These are phyloP conservation scores for Phytomonas sp. DNA, from an alignment of 208 protist species.

Conservation along the genomic window DNA sequence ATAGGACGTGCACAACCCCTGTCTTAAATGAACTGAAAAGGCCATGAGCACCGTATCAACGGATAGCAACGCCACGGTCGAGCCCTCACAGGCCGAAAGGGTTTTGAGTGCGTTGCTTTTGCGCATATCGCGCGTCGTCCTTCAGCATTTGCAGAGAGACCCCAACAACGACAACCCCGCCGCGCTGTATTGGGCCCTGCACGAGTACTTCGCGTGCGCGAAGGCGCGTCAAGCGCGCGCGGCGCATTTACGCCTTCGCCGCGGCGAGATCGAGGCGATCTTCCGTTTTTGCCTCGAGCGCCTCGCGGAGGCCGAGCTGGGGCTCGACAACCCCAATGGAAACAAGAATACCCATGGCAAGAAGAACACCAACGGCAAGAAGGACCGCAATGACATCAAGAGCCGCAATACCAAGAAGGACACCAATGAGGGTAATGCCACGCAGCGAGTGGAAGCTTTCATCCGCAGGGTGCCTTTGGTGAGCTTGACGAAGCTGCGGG, in stretches of 20 bases:
- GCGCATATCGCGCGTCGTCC: conserved; percentile 45
- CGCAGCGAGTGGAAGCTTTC: conserved; percentile 8
- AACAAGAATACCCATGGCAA: not conserved
- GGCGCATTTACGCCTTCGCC: conserved; percentile 11
- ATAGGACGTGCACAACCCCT: not conserved
- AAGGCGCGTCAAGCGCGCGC: conserved; percentile 20
- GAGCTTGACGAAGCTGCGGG: conserved; percentile 18
- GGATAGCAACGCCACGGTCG: not conserved
- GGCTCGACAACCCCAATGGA: not conserved
- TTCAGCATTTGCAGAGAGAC: conserved; percentile 24
- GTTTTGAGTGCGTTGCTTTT: conserved; percentile 26
- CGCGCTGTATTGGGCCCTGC: conserved; percentile 32
- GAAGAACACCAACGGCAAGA: not conserved
- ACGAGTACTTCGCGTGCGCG: conserved; percentile 30
- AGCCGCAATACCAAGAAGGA: not conserved
- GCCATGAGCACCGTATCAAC: not conserved
- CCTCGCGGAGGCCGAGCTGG: not conserved
- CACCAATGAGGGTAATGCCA: not conserved
- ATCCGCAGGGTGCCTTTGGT: conserved; percentile 16
- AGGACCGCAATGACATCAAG: not conserved
- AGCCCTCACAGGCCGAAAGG: not conserved
- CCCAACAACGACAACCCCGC: conserved; percentile 11
- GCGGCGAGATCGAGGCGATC: conserved; percentile 10
- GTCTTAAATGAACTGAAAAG: not conserved
- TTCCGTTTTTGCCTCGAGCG: not conserved